Conservation (phyloP, 768 basidiomycete species). For the Naganishia vishniacii region DNA sequence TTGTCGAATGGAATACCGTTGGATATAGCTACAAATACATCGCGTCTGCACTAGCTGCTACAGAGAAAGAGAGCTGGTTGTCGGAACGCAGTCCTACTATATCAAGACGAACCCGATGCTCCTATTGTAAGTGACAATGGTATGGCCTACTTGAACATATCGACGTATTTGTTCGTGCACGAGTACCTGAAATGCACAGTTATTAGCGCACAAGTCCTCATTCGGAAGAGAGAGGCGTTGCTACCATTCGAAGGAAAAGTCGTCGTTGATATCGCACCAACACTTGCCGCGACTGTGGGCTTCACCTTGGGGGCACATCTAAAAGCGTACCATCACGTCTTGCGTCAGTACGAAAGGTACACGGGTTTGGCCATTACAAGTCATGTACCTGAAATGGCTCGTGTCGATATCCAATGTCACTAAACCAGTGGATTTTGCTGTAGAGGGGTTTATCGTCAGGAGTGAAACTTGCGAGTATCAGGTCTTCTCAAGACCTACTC, state of each 20-base stretch:
- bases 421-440: constrained; percentile 75
- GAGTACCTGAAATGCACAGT: constrained; percentile 60
- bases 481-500: constrained; percentile 53
- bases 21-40: not conserved
- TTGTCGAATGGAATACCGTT: no score
- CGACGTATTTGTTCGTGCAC: constrained; percentile 71
- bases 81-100: no score
- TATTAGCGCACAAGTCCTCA: constrained; percentile 23
- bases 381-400: constrained; percentile 94
- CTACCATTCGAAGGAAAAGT: constrained; percentile 58
- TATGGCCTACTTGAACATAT: constrained; percentile 28
- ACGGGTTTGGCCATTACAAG: no score
- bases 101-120: not conserved
- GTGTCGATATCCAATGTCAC: constrained; percentile 88
- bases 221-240: not conserved
- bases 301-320: constrained; percentile 50
- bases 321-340: no score
- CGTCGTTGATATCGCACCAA: constrained; percentile 70
- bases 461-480: not conserved
- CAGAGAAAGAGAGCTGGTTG: no score
- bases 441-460: no score
- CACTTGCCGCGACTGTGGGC: constrained; percentile 71
- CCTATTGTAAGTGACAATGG: not conserved
- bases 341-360: no score
- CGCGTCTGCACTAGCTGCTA: no score